Base-by-base conservation (phyloP, 2,329 filamentous ascomycete genomes). In the Colletotrichum musicola region DNA sequence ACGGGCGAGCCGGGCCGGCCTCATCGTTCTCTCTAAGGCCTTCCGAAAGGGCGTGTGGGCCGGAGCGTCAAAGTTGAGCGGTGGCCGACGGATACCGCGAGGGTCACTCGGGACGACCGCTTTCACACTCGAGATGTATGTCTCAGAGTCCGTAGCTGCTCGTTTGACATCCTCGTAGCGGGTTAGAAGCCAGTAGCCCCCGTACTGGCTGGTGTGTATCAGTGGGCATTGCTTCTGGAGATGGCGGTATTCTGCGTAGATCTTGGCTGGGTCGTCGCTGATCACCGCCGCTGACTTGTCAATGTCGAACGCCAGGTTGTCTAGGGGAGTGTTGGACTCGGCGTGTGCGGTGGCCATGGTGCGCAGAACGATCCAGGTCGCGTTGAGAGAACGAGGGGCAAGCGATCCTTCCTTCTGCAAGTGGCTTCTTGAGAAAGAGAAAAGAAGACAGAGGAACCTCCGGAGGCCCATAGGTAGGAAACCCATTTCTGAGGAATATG, bases 161-260 rank as follows among this genome's bases (percentile, higher is more conserved):
- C 70, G 38, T 30, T 72, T 72, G 47, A 73, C 68, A 42, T 73
- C 70, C 14, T 70, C 58, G 46, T 73, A 73, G 10, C 72, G 71
- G 16, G 72, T 73, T 47, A 73, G 63, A 22, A 73, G 70, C 68
- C 71, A 73, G 46, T 73, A 73, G 18, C 72, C 72, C 4, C 68
- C 68, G 55, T 72, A 73, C 40, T 71, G 68, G 2, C 6, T 71
- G 14, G 72, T 73, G 49, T 72, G 63, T 16, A 69, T 60, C 1
- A 73, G 22, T 1, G 72, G 72, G 40, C 72, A 73, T 25, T 68
- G 44, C 10, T 62, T 47, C 12, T 70, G 71, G 25, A 73, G 67
- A 25, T 68, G 51, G 42, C 63, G 62, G 56, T 73, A 73, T 25
- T 73, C 71, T 18, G 56, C 54, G 49, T 73, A 69, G 10, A 73